Percentiles rank a stretch among this genome's conserved stretches.
These are phyloP conservation scores for Dictyostelium capitatum DNA, from an alignment of 78 protist genomes.

Conservation along the genomic window DNA sequence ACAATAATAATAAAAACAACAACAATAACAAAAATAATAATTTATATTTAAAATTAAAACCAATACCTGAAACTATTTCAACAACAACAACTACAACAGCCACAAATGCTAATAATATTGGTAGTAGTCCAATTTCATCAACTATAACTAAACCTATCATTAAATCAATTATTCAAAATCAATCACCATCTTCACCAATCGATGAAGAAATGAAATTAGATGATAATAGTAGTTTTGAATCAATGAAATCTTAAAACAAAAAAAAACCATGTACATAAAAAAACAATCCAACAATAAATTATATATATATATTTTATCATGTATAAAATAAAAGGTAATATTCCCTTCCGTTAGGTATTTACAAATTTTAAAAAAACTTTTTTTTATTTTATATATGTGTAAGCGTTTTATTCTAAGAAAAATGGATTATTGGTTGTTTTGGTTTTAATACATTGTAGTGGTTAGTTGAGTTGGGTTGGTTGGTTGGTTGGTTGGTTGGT, in stretches of 20 bases:
- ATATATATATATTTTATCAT: too few relatives aligned
- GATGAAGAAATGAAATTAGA: conserved; percentile 16
- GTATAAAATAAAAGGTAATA: too few relatives aligned
- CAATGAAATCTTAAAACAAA: not conserved
- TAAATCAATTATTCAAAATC: not conserved
- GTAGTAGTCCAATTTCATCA: not conserved
- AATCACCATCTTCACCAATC: not conserved
- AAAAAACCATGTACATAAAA: not conserved
- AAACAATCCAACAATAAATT: too few relatives aligned
- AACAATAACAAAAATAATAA: not conserved
- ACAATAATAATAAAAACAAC: not conserved
- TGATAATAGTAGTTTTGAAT: conserved; percentile 1
- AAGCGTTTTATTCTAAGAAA: too few relatives aligned
- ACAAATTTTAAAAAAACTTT: too few relatives aligned
- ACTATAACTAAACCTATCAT: too few relatives aligned
- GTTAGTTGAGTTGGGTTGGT: too few relatives aligned
- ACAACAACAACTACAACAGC: not conserved
- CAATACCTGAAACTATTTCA: conserved; percentile 6
- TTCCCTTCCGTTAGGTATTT: too few relatives aligned
- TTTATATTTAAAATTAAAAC: not conserved
- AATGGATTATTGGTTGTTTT: too few relatives aligned
- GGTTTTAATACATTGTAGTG: too few relatives aligned
- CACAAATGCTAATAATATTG: not conserved
- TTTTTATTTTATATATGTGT: too few relatives aligned
- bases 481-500: too few relatives aligned